A percentile compares a stretch with the other conserved stretches of the same genome.
phyloP scores from a whole-genome alignment of 768 basidiomycete species.

The Steccherinum ochraceum region DNA sequence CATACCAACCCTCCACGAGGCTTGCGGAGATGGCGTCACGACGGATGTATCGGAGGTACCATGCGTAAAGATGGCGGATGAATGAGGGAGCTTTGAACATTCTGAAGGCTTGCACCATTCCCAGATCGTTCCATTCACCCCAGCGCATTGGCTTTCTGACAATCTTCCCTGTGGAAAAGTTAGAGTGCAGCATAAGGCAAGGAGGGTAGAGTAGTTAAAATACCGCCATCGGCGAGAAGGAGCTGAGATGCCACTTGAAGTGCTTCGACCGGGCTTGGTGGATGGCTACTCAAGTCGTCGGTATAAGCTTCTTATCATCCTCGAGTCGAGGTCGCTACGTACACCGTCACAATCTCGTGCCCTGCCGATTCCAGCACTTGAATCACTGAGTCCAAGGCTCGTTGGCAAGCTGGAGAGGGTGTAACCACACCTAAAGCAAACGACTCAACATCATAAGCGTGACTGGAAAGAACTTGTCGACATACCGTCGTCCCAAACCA shows the following conservation, averaged over 20 bases:
- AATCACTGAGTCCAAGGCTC: constrained; percentile 31
- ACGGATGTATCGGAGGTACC: constrained; percentile 20
- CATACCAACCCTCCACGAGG: constrained; percentile 18
- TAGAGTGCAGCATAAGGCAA: neutral
- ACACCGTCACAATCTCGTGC: constrained; percentile 35
- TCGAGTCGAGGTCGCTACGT: no score
- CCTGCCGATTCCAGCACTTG: constrained; percentile 28
- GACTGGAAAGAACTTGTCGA: neutral
- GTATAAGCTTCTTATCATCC: no score
- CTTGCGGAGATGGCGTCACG: constrained; percentile 18
- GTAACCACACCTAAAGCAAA: constrained; percentile 21
- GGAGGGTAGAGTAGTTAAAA: neutral
- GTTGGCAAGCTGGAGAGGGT: constrained; percentile 34
- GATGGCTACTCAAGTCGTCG: constrained; percentile 22
- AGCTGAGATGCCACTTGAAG: constrained; percentile 17
- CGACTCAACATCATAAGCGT: neutral
- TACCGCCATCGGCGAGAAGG: constrained; percentile 19
- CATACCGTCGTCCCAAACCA: constrained; percentile 38
- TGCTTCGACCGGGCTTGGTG: constrained; percentile 19
- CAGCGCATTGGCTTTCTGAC: constrained; percentile 15
- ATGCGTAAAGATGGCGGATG: constrained; percentile 21
- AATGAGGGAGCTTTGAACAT: constrained; percentile 19
- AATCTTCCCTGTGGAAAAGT: constrained; percentile 10
- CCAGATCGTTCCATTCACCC: constrained; percentile 20
- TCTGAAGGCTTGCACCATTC: constrained; percentile 13